Percentiles rank a stretch among this genome's conserved stretches.
Evolutionary conservation across 257 asterid genomes (phyloP).

Genomic region (Solanum chmielewskii): DNA sequence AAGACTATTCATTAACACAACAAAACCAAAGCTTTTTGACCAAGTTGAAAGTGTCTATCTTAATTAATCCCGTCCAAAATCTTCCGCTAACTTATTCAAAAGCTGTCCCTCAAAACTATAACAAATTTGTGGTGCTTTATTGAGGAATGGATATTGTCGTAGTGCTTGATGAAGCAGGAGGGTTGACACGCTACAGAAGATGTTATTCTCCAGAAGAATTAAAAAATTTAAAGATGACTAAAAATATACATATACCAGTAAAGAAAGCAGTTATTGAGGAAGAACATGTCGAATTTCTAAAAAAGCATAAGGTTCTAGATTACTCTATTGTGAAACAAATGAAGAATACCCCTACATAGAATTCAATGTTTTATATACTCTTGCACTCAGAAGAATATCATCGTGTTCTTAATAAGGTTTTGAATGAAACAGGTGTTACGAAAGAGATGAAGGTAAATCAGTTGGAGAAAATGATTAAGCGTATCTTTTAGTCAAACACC

Average conservation of each 20-base stretch:
- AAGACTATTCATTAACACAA: neutral
- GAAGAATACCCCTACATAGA: neutral
- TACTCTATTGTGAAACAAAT: neutral
- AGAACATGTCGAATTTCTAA: no score
- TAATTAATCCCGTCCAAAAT: fast-evolving
- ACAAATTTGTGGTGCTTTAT: neutral
- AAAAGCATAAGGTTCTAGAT: neutral
- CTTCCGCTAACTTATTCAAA: neutral
- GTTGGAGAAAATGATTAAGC: no score
- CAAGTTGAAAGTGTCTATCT: neutral
- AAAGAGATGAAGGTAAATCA: no score
- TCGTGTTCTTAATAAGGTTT: no score
- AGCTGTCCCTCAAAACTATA: fast-evolving
- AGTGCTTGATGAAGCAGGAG: neutral
- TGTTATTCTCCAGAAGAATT: neutral
- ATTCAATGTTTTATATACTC: neutral
- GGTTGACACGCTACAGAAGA: neutral
- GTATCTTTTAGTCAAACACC: no score
- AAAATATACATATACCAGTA: neutral
- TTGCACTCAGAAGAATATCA: no score
- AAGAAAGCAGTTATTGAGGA: neutral
- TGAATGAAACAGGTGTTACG: no score
- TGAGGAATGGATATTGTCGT: neutral
- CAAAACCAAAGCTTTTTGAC: neutral
- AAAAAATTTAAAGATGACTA: neutral